Evolutionary conservation across 768 basidiomycete genomes (phyloP).

Genomic region (Coprinopsis cinerea): DNA sequence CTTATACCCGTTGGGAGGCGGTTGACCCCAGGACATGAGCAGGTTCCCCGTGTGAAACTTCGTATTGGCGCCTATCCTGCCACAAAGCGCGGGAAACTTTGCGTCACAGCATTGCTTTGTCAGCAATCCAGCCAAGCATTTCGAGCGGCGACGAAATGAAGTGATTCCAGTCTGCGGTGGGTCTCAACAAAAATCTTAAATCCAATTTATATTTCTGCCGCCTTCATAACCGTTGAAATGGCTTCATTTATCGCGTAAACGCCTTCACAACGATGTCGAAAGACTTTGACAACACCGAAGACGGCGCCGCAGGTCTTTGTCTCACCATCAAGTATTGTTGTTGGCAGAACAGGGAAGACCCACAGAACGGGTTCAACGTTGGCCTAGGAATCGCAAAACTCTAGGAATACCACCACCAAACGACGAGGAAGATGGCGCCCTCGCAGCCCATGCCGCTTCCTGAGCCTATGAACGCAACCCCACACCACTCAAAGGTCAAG

Average conservation of each 20-base stretch:
- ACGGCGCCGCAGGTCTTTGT: neutral
- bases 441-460: conserved; percentile 20
- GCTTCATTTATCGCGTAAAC: neutral
- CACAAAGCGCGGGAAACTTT: too few relatives aligned
- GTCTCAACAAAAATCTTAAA: too few relatives aligned
- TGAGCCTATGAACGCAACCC: conserved; percentile 78
- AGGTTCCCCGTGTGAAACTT: too few relatives aligned
- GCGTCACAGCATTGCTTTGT: too few relatives aligned
- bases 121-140: too few relatives aligned
- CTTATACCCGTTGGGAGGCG: too few relatives aligned
- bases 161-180: too few relatives aligned
- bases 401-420: neutral
- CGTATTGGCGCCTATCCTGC: too few relatives aligned
- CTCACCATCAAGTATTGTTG: neutral
- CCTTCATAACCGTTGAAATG: neutral
- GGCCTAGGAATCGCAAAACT: too few relatives aligned
- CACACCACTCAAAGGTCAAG: conserved; percentile 74
- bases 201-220: too few relatives aligned
- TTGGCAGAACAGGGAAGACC: neutral
- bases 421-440: conserved; percentile 6
- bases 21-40: too few relatives aligned
- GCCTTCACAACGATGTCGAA: neutral
- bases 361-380: neutral
- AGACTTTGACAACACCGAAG: neutral
- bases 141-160: too few relatives aligned